Percentiles rank a stretch among this genome's conserved stretches.
Evolutionary conservation across 768 basidiomycete species (phyloP).

Genomic region (Leccinum variicolor): DNA sequence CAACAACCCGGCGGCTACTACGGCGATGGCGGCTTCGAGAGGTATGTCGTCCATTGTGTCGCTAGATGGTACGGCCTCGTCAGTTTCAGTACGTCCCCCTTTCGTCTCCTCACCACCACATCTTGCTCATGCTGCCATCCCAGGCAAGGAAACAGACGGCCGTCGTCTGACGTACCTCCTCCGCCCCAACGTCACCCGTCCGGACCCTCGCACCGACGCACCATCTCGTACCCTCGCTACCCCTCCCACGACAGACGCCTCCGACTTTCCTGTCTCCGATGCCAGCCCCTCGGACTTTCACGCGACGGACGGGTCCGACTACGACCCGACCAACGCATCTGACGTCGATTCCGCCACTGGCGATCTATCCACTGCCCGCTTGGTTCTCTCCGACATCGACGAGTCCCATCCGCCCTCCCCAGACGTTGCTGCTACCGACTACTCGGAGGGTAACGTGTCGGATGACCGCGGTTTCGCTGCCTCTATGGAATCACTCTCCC

Average conservation of each 20-base stretch:
- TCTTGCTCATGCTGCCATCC: slow-evolving; percentile 17
- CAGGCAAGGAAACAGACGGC: slow-evolving; percentile 44
- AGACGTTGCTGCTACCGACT: slow-evolving; percentile 31
- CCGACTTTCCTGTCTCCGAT: slow-evolving; percentile 52
- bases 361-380: slow-evolving; percentile 5
- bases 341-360: slow-evolving; percentile 24
- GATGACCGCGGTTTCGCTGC: slow-evolving; percentile 33
- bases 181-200: slow-evolving; percentile 68
- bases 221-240: slow-evolving; percentile 52
- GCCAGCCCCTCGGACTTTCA: slow-evolving; percentile 36
- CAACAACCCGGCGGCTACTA: background rate
- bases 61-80: slow-evolving; percentile 77
- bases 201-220: slow-evolving; percentile 37
- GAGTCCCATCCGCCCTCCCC: slow-evolving; percentile 29
- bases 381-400: slow-evolving; percentile 23
- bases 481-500: slow-evolving; percentile 34
- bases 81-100: slow-evolving; percentile 62
- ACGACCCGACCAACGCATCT: slow-evolving; percentile 11
- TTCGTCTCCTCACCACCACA: background rate
- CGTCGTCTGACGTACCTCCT: slow-evolving; percentile 74
- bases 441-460: slow-evolving; percentile 23
- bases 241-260: slow-evolving; percentile 69
- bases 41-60: slow-evolving; percentile 81
- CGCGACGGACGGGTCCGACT: slow-evolving; percentile 19
- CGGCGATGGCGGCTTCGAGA: slow-evolving; percentile 64